Evolutionary conservation across 1,284 basidiomycete genomes (phyloP).

Genomic region (Trichosporon sp.): DNA sequence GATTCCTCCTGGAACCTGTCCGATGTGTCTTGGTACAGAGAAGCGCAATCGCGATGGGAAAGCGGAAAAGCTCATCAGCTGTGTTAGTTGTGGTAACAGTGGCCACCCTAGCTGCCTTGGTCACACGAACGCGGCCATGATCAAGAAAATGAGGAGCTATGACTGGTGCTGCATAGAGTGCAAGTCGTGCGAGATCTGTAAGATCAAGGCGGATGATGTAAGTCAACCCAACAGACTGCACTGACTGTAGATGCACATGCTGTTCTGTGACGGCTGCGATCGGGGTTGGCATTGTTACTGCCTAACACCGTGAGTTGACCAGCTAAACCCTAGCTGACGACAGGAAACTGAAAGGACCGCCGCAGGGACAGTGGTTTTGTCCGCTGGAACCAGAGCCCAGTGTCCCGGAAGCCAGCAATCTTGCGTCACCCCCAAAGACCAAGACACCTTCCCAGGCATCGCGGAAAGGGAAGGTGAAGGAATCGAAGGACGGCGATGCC

Average conservation of each 20-base stretch:
- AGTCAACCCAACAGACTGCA: conserved; percentile 51
- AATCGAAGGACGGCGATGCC: conserved; percentile 5
- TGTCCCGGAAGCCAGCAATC: conserved; percentile 12
- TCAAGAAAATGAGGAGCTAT: conserved; percentile 62
- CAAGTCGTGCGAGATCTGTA: conserved; percentile 89
- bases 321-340: neutral
- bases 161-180: conserved; percentile 90
- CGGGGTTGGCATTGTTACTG: conserved; percentile 94
- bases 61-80: conserved; percentile 50
- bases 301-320: conserved; percentile 64
- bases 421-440: conserved; percentile 30
- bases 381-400: conserved; percentile 27
- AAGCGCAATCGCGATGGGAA: conserved; percentile 35
- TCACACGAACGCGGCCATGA: conserved; percentile 26
- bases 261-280: conserved; percentile 95
- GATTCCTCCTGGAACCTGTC: conserved; percentile 10
- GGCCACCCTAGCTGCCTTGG: conserved; percentile 73
- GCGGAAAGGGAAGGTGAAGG: conserved; percentile 30
- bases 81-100: conserved; percentile 46
- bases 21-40: conserved; percentile 9
- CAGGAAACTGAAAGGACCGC: conserved; percentile 64
- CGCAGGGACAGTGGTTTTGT: conserved; percentile 64
- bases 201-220: conserved; percentile 85
- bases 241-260: conserved; percentile 67
- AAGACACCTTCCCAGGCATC: conserved; percentile 4